phyloP scores from a whole-genome alignment of 192 early-diverging fungal species.

The Kickxella alabastrina region DNA sequence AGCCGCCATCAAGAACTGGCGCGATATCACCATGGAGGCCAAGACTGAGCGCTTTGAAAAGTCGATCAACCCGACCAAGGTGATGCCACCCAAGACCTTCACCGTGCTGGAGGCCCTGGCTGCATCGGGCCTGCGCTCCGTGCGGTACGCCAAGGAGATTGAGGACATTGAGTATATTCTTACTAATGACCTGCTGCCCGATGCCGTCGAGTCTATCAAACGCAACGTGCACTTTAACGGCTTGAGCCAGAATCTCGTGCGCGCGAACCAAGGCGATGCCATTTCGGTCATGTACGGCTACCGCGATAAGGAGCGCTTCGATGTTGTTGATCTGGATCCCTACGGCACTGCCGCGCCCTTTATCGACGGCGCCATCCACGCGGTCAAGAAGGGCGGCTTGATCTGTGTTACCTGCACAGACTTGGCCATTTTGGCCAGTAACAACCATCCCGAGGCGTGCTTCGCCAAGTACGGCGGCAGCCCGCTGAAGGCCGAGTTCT shows the following conservation, averaged over 20 bases:
- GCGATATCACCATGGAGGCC: slow-evolving; percentile 67
- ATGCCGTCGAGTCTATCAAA: slow-evolving; percentile 85
- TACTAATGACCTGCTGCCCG: slow-evolving; percentile 86
- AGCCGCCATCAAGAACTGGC: slow-evolving; percentile 93
- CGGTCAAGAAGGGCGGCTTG: slow-evolving; percentile 87
- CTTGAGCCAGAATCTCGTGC: slow-evolving; percentile 66
- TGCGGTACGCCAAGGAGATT: slow-evolving; percentile 96
- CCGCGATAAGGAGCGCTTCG: slow-evolving; percentile 59
- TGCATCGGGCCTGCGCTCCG: slow-evolving; percentile 89
- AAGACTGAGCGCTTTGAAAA: slow-evolving; percentile 55
- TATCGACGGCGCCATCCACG: slow-evolving; percentile 89
- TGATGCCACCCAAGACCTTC: slow-evolving; percentile 20
- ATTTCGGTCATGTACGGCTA: slow-evolving; percentile 68
- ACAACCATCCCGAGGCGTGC: slow-evolving; percentile 80
- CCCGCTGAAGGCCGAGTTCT: slow-evolving; percentile 80
- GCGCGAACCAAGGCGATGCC: slow-evolving; percentile 82
- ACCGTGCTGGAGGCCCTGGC: slow-evolving; percentile 91
- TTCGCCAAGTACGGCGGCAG: slow-evolving; percentile 96
- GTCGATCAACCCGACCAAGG: slow-evolving; percentile 48
- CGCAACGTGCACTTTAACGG: slow-evolving; percentile 83
- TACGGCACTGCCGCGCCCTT: slow-evolving; percentile 96
- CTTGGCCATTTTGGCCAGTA: slow-evolving; percentile 88
- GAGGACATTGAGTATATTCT: slow-evolving; percentile 72
- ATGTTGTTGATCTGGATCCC: slow-evolving; percentile 94
- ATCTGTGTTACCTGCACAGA: slow-evolving; percentile 98